Evolutionary conservation across 192 early-diverging fungal genomes (phyloP), one percentile per base, ranked within the genome.

Genomic region (Backusella psychrophila): DNA sequence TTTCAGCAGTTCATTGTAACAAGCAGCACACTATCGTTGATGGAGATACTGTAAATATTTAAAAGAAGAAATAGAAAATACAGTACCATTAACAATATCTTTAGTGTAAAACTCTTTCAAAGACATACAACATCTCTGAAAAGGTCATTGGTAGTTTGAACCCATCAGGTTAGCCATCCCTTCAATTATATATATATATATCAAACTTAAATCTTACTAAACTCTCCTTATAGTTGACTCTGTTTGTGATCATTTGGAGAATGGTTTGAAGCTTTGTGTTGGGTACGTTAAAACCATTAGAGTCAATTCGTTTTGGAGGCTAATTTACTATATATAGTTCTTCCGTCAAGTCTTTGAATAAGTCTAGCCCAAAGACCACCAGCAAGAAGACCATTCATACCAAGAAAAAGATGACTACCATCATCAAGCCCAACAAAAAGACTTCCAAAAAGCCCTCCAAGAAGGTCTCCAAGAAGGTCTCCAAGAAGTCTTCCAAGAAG

Each of bases 381-480:
- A 65, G 56, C 14, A 31, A 31, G 8, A 66, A 38, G 1, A 12
- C n/a, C 4, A 44, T 29, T 19, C 41, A 38, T 21, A 77, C 75
- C 35, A 44, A 38, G 23, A 63, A 26, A 1, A 33, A 49, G 59
- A 33, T 63, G 11, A 34, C 65, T 35, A 69, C 74, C n/a, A 38
- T 53, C 6, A 71, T 49, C 38, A 72, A 59, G n/a, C 36, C 59
- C 14, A 70, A 52, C 14, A 70, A 52, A 23, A 77, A 69, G 33
- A 26, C 68, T 6, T 14, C 53, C 9, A 69, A 69, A 36, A 9
- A 35, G 26, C 14, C 38, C 21, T 19, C 67, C 3, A 69, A 34
- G 8, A 69, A 69, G 21, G 4, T 11, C 0, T 3, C 21, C n/a
- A 38, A 38, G 67, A 38, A 35, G 35, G 35, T 38, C 19, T n/a